A percentile compares a stretch with the other conserved stretches of the same genome.
Evolutionary conservation across 768 basidiomycete species (phyloP).

Genomic region (Hemileccinum rubropunctum): DNA sequence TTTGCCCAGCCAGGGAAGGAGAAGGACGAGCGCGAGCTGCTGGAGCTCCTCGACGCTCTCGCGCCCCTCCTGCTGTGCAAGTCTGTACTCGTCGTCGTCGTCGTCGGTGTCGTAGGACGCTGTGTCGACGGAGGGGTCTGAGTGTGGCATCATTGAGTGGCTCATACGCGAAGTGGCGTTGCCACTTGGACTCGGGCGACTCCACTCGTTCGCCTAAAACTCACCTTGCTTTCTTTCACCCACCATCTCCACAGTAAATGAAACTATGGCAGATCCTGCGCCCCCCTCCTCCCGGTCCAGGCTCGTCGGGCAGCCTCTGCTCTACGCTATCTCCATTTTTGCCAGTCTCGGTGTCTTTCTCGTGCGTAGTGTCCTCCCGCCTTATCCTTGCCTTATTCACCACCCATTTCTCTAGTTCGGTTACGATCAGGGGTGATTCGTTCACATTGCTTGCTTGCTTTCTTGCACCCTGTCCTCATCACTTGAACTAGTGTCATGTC

Average conservation of each 20-base stretch:
- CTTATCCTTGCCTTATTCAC: conserved; percentile 4
- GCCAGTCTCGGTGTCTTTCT: conserved; percentile 85
- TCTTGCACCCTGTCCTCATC: conserved; percentile 4
- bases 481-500: conserved; percentile 67
- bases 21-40: conserved; percentile 72
- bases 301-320: conserved; percentile 75
- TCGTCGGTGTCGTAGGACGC: conserved; percentile 58
- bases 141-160: conserved; percentile 54
- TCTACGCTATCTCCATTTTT: conserved; percentile 78
- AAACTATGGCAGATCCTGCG: conserved; percentile 47
- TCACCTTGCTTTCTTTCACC: conserved; percentile 12
- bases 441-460: conserved; percentile 7
- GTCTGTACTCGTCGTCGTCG: conserved; percentile 65
- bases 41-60: conserved; percentile 85
- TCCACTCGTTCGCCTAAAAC: conserved; percentile 13
- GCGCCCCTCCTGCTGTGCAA: conserved; percentile 91
- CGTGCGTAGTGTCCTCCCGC: conserved; percentile 41
- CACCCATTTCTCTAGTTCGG: conserved; percentile 52
- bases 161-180: conserved; percentile 16
- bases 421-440: conserved; percentile 76
- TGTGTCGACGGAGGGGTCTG: conserved; percentile 59
- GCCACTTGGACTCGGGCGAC: conserved; percentile 10
- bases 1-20: conserved; percentile 85
- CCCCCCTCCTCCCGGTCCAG: conserved; percentile 36
- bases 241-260: conserved; percentile 38